Evolutionary conservation across 345 rosid species (phyloP).

Genomic region (Eucalyptus curtisii): DNA sequence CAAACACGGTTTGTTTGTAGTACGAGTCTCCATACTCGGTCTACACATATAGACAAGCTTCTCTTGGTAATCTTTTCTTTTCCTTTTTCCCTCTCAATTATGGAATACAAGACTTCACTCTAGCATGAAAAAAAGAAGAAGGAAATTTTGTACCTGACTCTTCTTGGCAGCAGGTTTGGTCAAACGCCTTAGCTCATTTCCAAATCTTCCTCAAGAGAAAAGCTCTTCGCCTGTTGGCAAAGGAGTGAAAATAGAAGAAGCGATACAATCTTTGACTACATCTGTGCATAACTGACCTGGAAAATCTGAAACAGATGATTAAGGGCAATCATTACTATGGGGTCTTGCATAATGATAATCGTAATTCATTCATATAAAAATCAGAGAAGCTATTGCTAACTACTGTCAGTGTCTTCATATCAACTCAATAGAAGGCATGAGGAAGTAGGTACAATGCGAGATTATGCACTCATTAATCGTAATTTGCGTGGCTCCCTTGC

Average conservation of each 20-base stretch:
- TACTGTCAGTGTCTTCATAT: neutral
- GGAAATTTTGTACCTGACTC: neutral
- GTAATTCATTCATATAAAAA: neutral
- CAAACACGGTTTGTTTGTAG: slow-evolving; percentile 2
- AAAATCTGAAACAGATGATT: rapidly evolving
- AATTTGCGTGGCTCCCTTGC: neutral
- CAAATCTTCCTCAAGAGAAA: slow-evolving; percentile 8
- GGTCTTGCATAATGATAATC: neutral
- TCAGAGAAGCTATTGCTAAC: neutral
- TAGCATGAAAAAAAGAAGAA: neutral
- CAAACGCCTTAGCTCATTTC: slow-evolving; percentile 6
- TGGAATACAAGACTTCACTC: neutral
- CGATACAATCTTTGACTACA: neutral
- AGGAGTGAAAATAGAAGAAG: neutral
- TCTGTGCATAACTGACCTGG: neutral
- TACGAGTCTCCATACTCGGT: neutral
- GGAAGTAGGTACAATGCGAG: neutral
- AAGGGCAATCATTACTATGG: neutral
- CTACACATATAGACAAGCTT: neutral
- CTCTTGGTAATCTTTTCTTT: neutral
- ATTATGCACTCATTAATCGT: neutral
- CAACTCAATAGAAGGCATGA: neutral
- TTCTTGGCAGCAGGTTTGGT: slow-evolving; percentile 6
- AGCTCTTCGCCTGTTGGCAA: neutral
- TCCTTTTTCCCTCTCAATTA: neutral